Conservation (phyloP, 1,284 basidiomycete species). For the Fomitiporia mediterranea region DNA sequence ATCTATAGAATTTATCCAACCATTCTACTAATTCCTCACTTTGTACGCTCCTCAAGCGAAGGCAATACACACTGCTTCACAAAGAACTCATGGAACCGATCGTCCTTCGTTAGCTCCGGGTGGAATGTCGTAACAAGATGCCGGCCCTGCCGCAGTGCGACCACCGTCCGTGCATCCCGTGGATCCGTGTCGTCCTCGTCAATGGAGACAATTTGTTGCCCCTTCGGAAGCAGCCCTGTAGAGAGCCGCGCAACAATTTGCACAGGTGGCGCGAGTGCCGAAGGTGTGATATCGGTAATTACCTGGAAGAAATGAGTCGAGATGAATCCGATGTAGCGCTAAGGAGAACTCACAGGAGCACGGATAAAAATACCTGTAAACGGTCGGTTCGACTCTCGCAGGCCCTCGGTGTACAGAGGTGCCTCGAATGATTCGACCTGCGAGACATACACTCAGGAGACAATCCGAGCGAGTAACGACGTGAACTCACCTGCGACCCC, state of each 20-base stretch:
- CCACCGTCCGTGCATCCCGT: conserved; percentile 61
- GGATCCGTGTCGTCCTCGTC: conserved; percentile 37
- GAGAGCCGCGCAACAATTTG: conserved; percentile 74
- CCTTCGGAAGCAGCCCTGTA: conserved; percentile 49
- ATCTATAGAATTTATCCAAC: background rate
- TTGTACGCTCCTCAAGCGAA: conserved; percentile 20
- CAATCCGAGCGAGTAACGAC: conserved; percentile 1
- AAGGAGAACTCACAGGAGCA: conserved; percentile 63
- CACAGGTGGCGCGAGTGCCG: conserved; percentile 46
- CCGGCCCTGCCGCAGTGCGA: conserved; percentile 82
- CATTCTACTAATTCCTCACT: background rate
- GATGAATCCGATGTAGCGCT: conserved; percentile 10
- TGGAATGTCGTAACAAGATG: conserved; percentile 92
- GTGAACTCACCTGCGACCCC: conserved; percentile 63
- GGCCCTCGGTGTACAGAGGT: conserved; percentile 59
- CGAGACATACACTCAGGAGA: conserved; percentile 1
- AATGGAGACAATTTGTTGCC: conserved; percentile 31
- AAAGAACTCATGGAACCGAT: conserved; percentile 88
- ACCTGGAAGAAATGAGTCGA: conserved; percentile 42
- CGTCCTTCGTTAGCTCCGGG: conserved; percentile 87
- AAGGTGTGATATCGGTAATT: conserved; percentile 45
- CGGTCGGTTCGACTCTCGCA: conserved; percentile 56
- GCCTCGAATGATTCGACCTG: conserved; percentile 91
- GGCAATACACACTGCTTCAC: conserved; percentile 60
- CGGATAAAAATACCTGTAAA: conserved; percentile 94